Base-by-base conservation (phyloP, 495 filamentous ascomycete genomes). In the Hyaloscypha bicolor region DNA sequence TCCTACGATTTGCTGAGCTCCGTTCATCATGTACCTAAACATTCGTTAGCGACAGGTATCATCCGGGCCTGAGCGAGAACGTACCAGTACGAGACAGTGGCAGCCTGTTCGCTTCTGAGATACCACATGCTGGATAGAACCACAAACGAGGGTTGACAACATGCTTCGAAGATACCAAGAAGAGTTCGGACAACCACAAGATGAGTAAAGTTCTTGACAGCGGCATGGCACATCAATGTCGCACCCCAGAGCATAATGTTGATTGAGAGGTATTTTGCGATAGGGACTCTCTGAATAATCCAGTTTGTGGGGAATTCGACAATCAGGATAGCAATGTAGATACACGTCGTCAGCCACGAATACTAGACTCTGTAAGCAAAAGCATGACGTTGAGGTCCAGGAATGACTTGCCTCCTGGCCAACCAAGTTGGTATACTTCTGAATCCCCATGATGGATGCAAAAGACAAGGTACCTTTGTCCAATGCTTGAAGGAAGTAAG, bases 11-110 rank as follows among this genome's bases (percentile, higher is more conserved):
- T 88, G 86, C 60, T 87, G 85, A 6, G 79, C 81, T 11, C 86
- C 86, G 73, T 88, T 88, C 83, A 87, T 88, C 85, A 87, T 89
- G 74, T 90, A 87, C 79, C 79, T 78, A 82, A 66, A 80, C 82
- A 21, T 82, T 84, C 21, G 81, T 85, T 42, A 86, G 69, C 83
- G 81, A 86, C 22, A 73, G 74, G 73, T 83, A 84, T 67, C 80
- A 73, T 73, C 31, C 62, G 81, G 79, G 9, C 79, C 68, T 42
- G 88, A 37, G 1, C 14, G 6, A 12, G 16, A 45, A 45, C 59
- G 85, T 88, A 89, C 87, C 87, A 90, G 72, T 85, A 83, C 37
- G 81, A 82, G 35, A 85, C 80, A 0, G 86, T 82, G 31, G 77
- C 78, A 9, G 83, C 85, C 70, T 89, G 86, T 74, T 90, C 87